Evolutionary conservation across 768 basidiomycete genomes (phyloP).

Genomic region (Amanita pseudoporphyria): DNA sequence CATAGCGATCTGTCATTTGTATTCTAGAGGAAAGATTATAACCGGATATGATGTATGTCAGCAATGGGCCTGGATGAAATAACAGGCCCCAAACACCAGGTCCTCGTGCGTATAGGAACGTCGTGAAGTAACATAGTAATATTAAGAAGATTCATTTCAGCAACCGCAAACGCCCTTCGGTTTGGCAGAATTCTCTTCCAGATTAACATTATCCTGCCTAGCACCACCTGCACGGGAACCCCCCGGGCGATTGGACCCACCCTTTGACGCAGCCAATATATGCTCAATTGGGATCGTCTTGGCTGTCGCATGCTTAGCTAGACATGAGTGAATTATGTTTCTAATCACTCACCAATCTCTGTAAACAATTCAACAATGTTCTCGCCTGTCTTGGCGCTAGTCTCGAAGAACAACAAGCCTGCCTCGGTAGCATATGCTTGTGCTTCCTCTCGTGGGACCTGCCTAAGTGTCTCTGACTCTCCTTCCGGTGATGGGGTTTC

Average conservation of each 20-base stretch:
- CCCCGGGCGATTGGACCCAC: conserved; percentile 49
- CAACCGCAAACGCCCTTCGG: conserved; percentile 77
- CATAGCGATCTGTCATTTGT: too few relatives aligned
- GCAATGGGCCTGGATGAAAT: neutral
- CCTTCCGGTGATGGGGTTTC: conserved; percentile 43
- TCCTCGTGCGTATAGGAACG: neutral
- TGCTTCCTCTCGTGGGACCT: conserved; percentile 92
- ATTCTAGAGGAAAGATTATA: conserved; percentile 6
- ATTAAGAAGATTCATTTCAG: conserved; percentile 27
- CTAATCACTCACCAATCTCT: conserved; percentile 74
- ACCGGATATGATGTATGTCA: conserved; percentile 1
- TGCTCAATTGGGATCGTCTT: conserved; percentile 80
- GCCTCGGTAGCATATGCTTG: conserved; percentile 94
- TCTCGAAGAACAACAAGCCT: conserved; percentile 95
- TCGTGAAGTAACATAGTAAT: neutral
- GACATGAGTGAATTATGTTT: neutral
- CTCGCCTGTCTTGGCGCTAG: conserved; percentile 94
- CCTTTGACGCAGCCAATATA: conserved; percentile 78
- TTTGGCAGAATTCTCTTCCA: conserved; percentile 59
- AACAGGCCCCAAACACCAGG: neutral
- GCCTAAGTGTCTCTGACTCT: conserved; percentile 68
- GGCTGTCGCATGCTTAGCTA: conserved; percentile 22
- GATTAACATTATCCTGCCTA: conserved; percentile 53
- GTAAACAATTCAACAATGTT: conserved; percentile 96
- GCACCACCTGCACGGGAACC: conserved; percentile 41